phyloP scores from a whole-genome alignment of 2,329 filamentous ascomycete genomes.

The Colletotrichum cereale region DNA sequence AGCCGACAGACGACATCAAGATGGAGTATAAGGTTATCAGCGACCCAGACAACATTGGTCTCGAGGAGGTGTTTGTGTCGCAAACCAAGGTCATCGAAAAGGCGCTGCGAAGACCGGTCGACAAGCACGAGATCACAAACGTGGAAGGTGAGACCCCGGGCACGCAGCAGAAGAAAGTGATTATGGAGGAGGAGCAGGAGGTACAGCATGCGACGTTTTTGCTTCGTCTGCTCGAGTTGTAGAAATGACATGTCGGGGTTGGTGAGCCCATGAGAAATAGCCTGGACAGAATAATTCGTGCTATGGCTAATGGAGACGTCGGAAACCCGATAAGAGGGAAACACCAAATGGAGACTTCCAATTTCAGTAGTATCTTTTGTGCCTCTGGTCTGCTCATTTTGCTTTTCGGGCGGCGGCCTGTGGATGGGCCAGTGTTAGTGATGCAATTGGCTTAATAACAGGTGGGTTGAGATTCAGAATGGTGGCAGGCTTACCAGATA shows the following conservation, averaged over 20 bases:
- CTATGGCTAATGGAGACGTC: not conserved
- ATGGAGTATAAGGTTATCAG: slow-evolving; percentile 90
- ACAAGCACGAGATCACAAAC: slow-evolving; percentile 52
- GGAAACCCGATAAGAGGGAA: not conserved
- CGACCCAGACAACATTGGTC: slow-evolving; percentile 81
- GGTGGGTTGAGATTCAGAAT: not conserved
- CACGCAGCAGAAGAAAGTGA: slow-evolving; percentile 57
- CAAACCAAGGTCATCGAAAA: slow-evolving; percentile 49
- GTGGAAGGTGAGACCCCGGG: slow-evolving; percentile 40
- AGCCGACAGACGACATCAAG: slow-evolving; percentile 92
- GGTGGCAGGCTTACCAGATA: slow-evolving; percentile 74
- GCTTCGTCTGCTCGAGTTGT: slow-evolving; percentile 81
- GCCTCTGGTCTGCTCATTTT: slow-evolving; percentile 6
- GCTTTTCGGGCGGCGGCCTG: slow-evolving; percentile 36
- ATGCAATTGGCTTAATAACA: not conserved
- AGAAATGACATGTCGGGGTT: not conserved
- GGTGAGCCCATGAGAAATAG: not conserved
- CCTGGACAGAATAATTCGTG: not conserved
- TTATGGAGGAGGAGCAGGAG: slow-evolving; percentile 87
- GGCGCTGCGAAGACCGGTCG: slow-evolving; percentile 80
- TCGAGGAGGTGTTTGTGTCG: slow-evolving; percentile 77
- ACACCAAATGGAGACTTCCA: not conserved
- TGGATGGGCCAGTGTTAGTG: slow-evolving; percentile 1
- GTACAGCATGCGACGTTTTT: slow-evolving; percentile 86
- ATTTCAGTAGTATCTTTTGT: not conserved